phyloP scores from a whole-genome alignment of 352 stramenopile genomes.

The Phytophthora fragariaefolia region DNA sequence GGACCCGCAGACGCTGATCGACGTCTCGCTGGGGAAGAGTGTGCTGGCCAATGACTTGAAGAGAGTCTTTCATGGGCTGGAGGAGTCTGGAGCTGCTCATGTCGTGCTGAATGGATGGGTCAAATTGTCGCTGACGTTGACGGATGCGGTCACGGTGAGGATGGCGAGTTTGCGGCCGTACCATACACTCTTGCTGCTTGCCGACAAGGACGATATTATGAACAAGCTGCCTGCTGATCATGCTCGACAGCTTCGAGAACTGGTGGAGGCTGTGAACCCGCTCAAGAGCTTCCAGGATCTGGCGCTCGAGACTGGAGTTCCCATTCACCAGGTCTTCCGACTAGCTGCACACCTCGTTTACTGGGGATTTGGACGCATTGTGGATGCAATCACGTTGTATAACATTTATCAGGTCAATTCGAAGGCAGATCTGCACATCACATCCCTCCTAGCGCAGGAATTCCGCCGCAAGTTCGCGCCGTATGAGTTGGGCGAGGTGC shows the following conservation, averaged over 20 bases:
- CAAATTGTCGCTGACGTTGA: slow-evolving; percentile 85
- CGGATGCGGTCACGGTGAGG: slow-evolving; percentile 62
- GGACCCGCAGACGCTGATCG: slow-evolving; percentile 85
- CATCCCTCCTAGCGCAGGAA: slow-evolving; percentile 63
- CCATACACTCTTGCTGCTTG: slow-evolving; percentile 80
- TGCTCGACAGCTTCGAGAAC: slow-evolving; percentile 73
- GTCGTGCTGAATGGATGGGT: slow-evolving; percentile 89
- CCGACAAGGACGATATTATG: slow-evolving; percentile 70
- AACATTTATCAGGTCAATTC: slow-evolving; percentile 88
- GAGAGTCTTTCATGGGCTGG: slow-evolving; percentile 80
- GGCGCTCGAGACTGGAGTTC: slow-evolving; percentile 74
- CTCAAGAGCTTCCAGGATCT: slow-evolving; percentile 90
- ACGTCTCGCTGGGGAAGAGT: slow-evolving; percentile 78
- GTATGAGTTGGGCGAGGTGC: slow-evolving; percentile 75
- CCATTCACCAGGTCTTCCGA: slow-evolving; percentile 85
- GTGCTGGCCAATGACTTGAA: slow-evolving; percentile 89
- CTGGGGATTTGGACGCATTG: slow-evolving; percentile 80
- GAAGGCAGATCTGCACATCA: slow-evolving; percentile 55
- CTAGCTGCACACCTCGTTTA: slow-evolving; percentile 85
- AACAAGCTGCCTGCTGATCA: slow-evolving; percentile 73
- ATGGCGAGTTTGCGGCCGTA: slow-evolving; percentile 81
- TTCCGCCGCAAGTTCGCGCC: slow-evolving; percentile 79
- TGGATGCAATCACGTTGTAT: slow-evolving; percentile 87
- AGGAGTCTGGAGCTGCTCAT: slow-evolving; percentile 76
- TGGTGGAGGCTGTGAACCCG: slow-evolving; percentile 80